These are phyloP conservation scores for Vitis vinifera DNA, from an alignment of 164 flowering plant genomes.

Conservation along the genomic window DNA sequence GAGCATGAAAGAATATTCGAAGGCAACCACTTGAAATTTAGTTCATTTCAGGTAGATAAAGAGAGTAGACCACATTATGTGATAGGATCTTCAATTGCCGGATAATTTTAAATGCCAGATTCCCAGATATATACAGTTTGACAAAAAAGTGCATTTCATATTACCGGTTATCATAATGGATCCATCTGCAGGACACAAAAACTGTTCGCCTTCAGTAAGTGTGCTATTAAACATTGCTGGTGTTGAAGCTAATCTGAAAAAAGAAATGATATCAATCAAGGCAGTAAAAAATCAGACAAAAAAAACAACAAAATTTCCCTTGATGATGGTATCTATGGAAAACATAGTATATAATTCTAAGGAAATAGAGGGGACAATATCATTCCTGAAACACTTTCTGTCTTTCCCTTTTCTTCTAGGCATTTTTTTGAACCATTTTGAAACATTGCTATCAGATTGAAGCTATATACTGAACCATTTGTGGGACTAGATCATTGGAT, in stretches of 20 bases:
- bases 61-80: too few relatives aligned
- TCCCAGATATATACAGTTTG: too few relatives aligned
- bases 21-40: neutral
- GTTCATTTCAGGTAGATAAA: neutral
- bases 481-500: too few relatives aligned
- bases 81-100: neutral
- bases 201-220: constrained; percentile 62
- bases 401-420: too few relatives aligned
- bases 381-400: too few relatives aligned
- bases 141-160: too few relatives aligned
- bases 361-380: too few relatives aligned
- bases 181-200: constrained; percentile 88
- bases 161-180: constrained; percentile 97
- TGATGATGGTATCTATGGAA: neutral
- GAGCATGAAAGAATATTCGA: neutral
- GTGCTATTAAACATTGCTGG: constrained; percentile 99
- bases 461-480: too few relatives aligned
- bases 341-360: too few relatives aligned
- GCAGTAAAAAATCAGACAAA: neutral
- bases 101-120: neutral
- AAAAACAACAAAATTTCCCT: neutral
- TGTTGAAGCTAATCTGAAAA: constrained; percentile 85
- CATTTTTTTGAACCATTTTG: too few relatives aligned
- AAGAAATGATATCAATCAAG: constrained; percentile 4
- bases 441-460: too few relatives aligned